Conservation (phyloP, 176 grass and related monocot species). For the Musa itinerans region DNA sequence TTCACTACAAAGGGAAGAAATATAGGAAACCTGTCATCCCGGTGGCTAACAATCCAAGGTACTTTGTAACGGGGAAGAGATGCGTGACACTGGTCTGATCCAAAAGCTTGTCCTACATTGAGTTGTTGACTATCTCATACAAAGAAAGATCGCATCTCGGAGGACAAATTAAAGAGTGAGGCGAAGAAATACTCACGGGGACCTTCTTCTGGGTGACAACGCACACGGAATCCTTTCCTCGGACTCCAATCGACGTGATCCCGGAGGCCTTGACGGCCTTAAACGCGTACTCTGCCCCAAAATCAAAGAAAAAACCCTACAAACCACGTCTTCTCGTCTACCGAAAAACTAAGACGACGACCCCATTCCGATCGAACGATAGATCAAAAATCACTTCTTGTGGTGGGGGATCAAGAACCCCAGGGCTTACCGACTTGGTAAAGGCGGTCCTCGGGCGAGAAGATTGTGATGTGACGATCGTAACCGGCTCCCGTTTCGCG, state of each 20-base stretch:
- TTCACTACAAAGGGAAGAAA: neutral
- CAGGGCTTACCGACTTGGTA: slow-evolving; percentile 77
- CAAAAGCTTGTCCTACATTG: slow-evolving; percentile 69
- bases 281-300: slow-evolving; percentile 81
- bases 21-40: slow-evolving; percentile 67
- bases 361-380: neutral
- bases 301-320: neutral
- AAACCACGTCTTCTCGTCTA: neutral
- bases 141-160: neutral
- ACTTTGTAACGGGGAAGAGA: slow-evolving; percentile 80
- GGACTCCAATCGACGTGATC: slow-evolving; percentile 89
- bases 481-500: slow-evolving; percentile 65
- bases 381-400: neutral
- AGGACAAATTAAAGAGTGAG: neutral
- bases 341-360: neutral
- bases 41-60: slow-evolving; percentile 71
- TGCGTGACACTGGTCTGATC: slow-evolving; percentile 88
- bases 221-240: slow-evolving; percentile 78
- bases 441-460: slow-evolving; percentile 94
- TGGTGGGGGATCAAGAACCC: neutral
- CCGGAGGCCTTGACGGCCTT: slow-evolving; percentile 94
- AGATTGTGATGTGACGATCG: slow-evolving; percentile 99
- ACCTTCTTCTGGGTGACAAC: slow-evolving; percentile 99
- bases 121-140: neutral
- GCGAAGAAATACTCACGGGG: slow-evolving; percentile 48